A percentile compares a stretch with the other conserved stretches of the same genome.
Conservation (phyloP, 441 rosid genomes). For the Hura crepitans region DNA sequence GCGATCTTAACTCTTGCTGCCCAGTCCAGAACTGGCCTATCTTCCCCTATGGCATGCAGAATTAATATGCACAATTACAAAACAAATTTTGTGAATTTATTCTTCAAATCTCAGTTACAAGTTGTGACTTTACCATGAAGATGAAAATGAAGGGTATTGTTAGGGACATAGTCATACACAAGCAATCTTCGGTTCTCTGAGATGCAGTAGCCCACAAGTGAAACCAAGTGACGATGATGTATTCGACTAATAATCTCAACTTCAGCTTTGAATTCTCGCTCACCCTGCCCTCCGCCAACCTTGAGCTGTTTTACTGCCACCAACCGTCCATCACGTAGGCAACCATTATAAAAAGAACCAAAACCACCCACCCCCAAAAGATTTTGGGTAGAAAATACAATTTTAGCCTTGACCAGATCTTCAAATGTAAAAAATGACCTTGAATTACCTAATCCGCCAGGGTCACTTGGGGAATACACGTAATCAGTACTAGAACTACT, state of each 20-base stretch:
- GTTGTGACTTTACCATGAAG: constrained; percentile 63
- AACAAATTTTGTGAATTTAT: constrained; percentile 5
- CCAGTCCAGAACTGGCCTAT: constrained; percentile 66
- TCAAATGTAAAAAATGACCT: constrained; percentile 61
- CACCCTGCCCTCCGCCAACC: constrained; percentile 85
- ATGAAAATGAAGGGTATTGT: constrained; percentile 79
- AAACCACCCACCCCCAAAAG: constrained; percentile 89
- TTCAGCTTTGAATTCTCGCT: constrained; percentile 87
- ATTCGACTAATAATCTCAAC: constrained; percentile 85
- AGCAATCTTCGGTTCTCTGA: constrained; percentile 63
- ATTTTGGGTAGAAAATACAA: constrained; percentile 66
- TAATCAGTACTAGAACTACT: constrained; percentile 50
- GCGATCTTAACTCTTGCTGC: constrained; percentile 68
- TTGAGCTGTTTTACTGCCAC: constrained; percentile 87
- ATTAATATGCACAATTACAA: constrained; percentile 4
- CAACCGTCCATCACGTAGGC: constrained; percentile 62
- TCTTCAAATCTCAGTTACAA: constrained; percentile 15
- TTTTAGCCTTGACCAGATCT: constrained; percentile 64
- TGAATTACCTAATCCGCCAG: constrained; percentile 66
- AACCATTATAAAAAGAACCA: constrained; percentile 82
- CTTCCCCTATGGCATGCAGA: constrained; percentile 43
- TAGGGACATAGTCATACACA: constrained; percentile 75
- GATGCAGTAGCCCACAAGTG: constrained; percentile 88
- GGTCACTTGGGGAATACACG: constrained; percentile 39
- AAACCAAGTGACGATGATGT: constrained; percentile 89